Evolutionary conservation across 2,329 filamentous ascomycete genomes (phyloP), one percentile per base, ranked within the genome.

Genomic region (Leptographium procerum): DNA sequence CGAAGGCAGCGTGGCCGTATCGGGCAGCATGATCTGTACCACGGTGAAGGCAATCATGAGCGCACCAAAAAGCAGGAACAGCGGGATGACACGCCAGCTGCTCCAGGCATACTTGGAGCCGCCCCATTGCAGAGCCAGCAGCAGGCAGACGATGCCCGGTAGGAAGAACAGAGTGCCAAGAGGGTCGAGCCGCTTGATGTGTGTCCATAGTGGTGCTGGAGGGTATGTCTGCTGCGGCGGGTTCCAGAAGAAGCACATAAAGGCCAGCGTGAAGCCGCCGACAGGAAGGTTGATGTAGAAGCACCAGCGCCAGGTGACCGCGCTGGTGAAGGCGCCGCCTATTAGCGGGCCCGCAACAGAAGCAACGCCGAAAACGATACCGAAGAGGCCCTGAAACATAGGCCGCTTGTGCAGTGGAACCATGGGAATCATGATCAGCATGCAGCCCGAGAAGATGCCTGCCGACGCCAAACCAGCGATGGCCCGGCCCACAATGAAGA

Each of bases 111-210:
- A 80, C 2, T 68, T 73, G 2, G 75, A 74, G 4, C 82, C 82
- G 56, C 81, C 82, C 83, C 82, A 86, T 64, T 86, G 80, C 36
- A 87, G 71, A 1, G 83, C 83, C 6, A 87, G 71, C 3, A 87
- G 69, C 43, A 86, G 77, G 61, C 76, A 82, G 16, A 85, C 73
- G 45, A 84, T 75, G 34, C 76, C 76, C 0, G 83, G 82, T 19
- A 86, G 68, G 62, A 87, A 81, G 67, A 84, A 76, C 16, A 79
- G 65, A 9, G 80, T 84, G 29, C 84, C 83, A 1, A 84, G 65
- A 0, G 80, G 81, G 59, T 86, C 82, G 54, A 85, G 72, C 0
- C 79, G 76, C 62, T 73, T 71, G 56, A 82, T 66, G 55, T 81
- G 78, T 58, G 74, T 67, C 56, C 66, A 66, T 34, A 74, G 34